A percentile compares a stretch with the other conserved stretches of the same genome.
Conservation (phyloP, 805 yeast species). For the Wickerhamiella australiensis region DNA sequence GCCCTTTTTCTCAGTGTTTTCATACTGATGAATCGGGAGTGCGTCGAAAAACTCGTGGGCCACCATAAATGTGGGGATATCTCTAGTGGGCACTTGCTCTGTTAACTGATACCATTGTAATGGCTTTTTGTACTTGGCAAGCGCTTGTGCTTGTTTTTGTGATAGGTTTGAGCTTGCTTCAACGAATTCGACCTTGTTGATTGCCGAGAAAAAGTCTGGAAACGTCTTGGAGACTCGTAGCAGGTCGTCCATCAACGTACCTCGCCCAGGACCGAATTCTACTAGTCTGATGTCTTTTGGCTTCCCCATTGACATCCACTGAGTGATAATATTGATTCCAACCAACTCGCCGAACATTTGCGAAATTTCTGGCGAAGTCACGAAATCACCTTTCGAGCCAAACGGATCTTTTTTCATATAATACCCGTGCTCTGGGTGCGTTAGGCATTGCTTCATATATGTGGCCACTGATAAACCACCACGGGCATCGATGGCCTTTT, state of each 20-base stretch:
- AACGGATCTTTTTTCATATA: slow-evolving; percentile 69
- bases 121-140: slow-evolving; percentile 45
- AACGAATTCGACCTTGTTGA: slow-evolving; percentile 38
- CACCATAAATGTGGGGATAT: slow-evolving; percentile 45
- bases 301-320: slow-evolving; percentile 46
- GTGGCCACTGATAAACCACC: slow-evolving; percentile 67
- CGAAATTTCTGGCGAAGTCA: slow-evolving; percentile 78
- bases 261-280: slow-evolving; percentile 81
- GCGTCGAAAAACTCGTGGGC: slow-evolving; percentile 90
- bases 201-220: slow-evolving; percentile 27
- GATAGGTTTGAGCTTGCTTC: slow-evolving; percentile 64
- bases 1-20: slow-evolving; percentile 40
- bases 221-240: slow-evolving; percentile 30
- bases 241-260: slow-evolving; percentile 62
- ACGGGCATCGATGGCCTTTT: slow-evolving; percentile 35
- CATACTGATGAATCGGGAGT: slow-evolving; percentile 60
- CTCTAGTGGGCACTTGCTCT: slow-evolving; percentile 27
- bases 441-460: slow-evolving; percentile 70
- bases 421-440: slow-evolving; percentile 67
- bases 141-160: slow-evolving; percentile 37
- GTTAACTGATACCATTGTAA: slow-evolving; percentile 32
- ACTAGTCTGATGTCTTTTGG: slow-evolving; percentile 43
- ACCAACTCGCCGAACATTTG: slow-evolving; percentile 78
- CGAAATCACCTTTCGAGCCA: slow-evolving; percentile 58
- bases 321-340: slow-evolving; percentile 50